Percentiles rank a stretch among this genome's conserved stretches.
These are phyloP conservation scores for Fusarium agapanthi DNA, from an alignment of 2,329 filamentous ascomycete genomes.

Conservation along the genomic window DNA sequence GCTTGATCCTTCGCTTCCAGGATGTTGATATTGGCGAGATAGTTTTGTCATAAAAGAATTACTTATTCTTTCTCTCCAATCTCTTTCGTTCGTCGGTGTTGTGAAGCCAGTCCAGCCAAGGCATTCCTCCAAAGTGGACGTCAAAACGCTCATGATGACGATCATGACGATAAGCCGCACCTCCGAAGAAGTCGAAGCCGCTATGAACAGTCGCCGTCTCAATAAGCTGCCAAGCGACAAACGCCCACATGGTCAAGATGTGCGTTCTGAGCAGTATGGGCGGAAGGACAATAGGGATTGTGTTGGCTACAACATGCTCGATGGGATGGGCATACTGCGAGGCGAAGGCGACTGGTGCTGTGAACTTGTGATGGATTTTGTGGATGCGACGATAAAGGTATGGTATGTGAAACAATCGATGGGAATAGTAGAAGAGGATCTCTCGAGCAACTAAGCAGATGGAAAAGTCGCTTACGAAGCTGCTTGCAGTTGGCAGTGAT, in stretches of 20 bases:
- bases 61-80: neutral
- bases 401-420: slow-evolving; percentile 61
- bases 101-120: slow-evolving; percentile 64
- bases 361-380: slow-evolving; percentile 65
- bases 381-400: slow-evolving; percentile 60
- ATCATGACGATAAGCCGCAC: slow-evolving; percentile 61
- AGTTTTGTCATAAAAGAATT: neutral
- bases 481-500: slow-evolving; percentile 47
- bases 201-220: slow-evolving; percentile 65
- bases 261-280: slow-evolving; percentile 57
- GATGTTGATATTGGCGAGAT: neutral
- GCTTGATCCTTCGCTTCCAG: neutral
- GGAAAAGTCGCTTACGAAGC: slow-evolving; percentile 52
- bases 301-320: slow-evolving; percentile 65
- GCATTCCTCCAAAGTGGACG: slow-evolving; percentile 62
- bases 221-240: slow-evolving; percentile 57
- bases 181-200: slow-evolving; percentile 63
- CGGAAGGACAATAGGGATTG: slow-evolving; percentile 60
- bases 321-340: slow-evolving; percentile 66
- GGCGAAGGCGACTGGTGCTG: slow-evolving; percentile 62
- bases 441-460: slow-evolving; percentile 57
- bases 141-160: slow-evolving; percentile 66
- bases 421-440: slow-evolving; percentile 63
- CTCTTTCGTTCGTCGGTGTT: slow-evolving; percentile 51
- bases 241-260: slow-evolving; percentile 62